Percentiles rank a stretch among this genome's conserved stretches.
Conservation (phyloP, 1,284 basidiomycete species). For the Trametes sp. region DNA sequence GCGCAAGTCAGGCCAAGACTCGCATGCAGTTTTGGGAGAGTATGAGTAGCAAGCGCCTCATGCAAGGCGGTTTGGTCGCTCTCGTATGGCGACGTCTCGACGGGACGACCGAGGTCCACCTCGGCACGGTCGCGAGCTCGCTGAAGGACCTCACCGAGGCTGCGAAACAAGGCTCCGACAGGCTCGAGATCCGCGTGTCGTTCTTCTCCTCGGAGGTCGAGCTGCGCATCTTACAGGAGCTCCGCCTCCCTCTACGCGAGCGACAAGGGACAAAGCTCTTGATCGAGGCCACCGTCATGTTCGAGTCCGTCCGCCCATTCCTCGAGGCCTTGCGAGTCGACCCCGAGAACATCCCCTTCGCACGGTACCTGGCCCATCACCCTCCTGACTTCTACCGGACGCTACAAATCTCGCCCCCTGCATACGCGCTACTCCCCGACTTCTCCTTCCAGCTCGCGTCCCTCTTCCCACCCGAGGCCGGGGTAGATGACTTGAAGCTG, state of each 20-base stretch:
- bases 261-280: slow-evolving; percentile 33
- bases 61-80: slow-evolving; percentile 40
- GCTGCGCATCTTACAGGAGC: slow-evolving; percentile 36
- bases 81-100: slow-evolving; percentile 43
- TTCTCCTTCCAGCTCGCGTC: slow-evolving; percentile 40
- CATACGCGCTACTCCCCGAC: slow-evolving; percentile 36
- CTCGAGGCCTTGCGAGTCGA: slow-evolving; percentile 41
- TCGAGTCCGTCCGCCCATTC: slow-evolving; percentile 42
- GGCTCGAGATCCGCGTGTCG: slow-evolving; percentile 35
- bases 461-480: slow-evolving; percentile 42
- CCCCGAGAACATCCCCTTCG: slow-evolving; percentile 40
- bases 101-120: slow-evolving; percentile 30
- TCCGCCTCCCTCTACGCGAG: slow-evolving; percentile 39
- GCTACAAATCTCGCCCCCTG: slow-evolving; percentile 32
- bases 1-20: slow-evolving; percentile 25
- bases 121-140: slow-evolving; percentile 37
- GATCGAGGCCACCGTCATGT: slow-evolving; percentile 42
- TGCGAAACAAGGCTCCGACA: slow-evolving; percentile 26
- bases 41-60: slow-evolving; percentile 47
- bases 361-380: slow-evolving; percentile 46
- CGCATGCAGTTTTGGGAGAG: slow-evolving; percentile 40
- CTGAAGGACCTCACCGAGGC: slow-evolving; percentile 38
- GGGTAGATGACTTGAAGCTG: slow-evolving; percentile 31
- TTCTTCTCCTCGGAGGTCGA: slow-evolving; percentile 44
- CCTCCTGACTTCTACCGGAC: slow-evolving; percentile 21